Evolutionary conservation across 2,329 filamentous ascomycete species (phyloP), one percentile per base, ranked within the genome.

Genomic region (Exophiala viscosa): DNA sequence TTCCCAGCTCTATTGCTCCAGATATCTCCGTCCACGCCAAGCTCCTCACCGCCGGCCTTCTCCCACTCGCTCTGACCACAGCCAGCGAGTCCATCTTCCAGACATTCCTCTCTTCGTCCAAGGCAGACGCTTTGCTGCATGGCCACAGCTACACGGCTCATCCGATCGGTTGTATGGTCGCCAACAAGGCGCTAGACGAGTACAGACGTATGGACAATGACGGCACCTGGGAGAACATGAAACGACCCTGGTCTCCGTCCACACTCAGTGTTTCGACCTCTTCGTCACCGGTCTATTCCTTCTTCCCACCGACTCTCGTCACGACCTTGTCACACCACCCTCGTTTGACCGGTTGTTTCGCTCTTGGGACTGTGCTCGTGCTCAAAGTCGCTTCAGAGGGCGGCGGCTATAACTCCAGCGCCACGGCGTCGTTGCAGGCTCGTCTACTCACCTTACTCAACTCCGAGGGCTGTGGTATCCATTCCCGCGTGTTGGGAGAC

Each of bases 141-240:
- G 89, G 89, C 0, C 89, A 95, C 66, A 92, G 87, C 67, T 95
- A 95, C 69, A 95, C 89, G 0, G 89, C 89, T 0, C 88, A 95
- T 67, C 79, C 90, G 0, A 80, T 93, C 1, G 90, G 89, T 0
- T 95, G 88, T 62, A 81, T 86, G 40, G 87, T 95, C 0, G 90
- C 86, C 0, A 75, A 86, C n/a, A 80, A 82, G 45, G 84, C 83
- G 1, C 66, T 95, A 7, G 66, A 69, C 7, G 75, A 76, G 35
- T 81, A 92, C 76, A 67, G 74, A 40, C 63, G 69, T 1, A 79
- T 90, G 73, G 82, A 87, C 2, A 61, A 62, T 1, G 62, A 66
- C 0, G 80, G 79, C 0, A 69, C 70, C 1, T 90, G 86, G 86
- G 67, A 77, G 54, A 72, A 61, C 56, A 83, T 77, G 51, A 79